Base-by-base conservation (phyloP, 2,329 filamentous ascomycete species). In the Ceratocystis diversiconidia region DNA sequence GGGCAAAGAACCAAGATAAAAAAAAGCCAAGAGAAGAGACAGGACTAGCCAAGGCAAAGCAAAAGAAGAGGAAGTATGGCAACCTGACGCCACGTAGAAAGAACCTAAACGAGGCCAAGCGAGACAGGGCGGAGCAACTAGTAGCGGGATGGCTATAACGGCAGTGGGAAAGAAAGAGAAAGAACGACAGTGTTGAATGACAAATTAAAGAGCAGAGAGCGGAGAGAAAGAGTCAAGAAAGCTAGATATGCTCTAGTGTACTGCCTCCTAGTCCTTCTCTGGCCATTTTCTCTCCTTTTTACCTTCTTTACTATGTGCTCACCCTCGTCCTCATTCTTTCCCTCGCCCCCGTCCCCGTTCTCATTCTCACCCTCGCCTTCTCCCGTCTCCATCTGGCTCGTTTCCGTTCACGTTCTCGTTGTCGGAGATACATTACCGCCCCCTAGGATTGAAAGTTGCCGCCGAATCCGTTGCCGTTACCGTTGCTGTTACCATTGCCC, bases 391-490 rank as follows among this genome's bases (percentile, higher is more conserved):
- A 22, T 22, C 17, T 41, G 10, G 3, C 48, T 10, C 48, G 17
- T 19, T n/a, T 17, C 17, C 28, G 52, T 30, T 28, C 25, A 7
- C 52, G 52, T 57, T 28, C 22, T 57, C 50, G 50, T 30, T 32
- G 22, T 57, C 52, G 52, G 22, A 57, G 22, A 32, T 57, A 30
- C 52, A 32, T 57, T 57, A 28, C 52, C 28, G 61, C 41, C 61
- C 19, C 69, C 73, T 80, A 86, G 69, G 82, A 81, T 75, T 85
- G 84, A 74, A 86, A 87, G 68, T 66, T 66, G n/a, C 82, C 80
- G 69, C 80, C 79, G 73, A 85, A 86, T 67, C 82, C 83, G 70
- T 83, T 84, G 41, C 63, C 63, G 43, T 65, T 67, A 17, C 61
- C 61, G 28, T 30, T 62, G 17, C 36, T 41, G 43, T 43, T 62